Evolutionary conservation across 2,329 filamentous ascomycete genomes (phyloP), one percentile per base, ranked within the genome.

Genomic region (Aspergillus sp.): DNA sequence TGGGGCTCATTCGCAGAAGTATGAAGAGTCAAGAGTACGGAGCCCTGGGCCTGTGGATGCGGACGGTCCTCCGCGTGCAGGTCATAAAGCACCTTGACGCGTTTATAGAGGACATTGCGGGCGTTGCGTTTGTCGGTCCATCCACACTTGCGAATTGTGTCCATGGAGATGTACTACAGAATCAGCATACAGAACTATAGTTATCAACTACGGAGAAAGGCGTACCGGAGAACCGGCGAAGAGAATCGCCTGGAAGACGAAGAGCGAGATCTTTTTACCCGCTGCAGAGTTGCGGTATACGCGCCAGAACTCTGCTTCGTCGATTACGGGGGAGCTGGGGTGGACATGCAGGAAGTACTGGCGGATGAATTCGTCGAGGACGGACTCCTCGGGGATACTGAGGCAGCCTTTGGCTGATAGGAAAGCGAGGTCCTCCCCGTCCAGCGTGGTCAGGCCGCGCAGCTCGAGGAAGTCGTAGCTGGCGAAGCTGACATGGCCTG

Each of bases 281-380:
- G 30, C 41, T 7, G 1, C 49, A 5, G 39, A 37, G 7, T 58
- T 48, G 11, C 51, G 27, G 51, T 64, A 65, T 2, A 61, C 48
- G 11, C 59, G 53, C 80, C 80, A 82, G 55, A 81, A 80, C 41
- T 79, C 73, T 0, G 77, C 77, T 63, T 83, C 71, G 30, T 74
- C 65, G 3, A 73, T 30, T 5, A 73, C 57, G 2, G 71, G 71
- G 15, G 71, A 56, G 24, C 60, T 59, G 2, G 70, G 70, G 51
- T 74, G 71, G 4, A 73, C 61, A 15, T 67, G 64, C 22, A 66
- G 61, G 50, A 74, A 73, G 33, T 72, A 74, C 15, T 66, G 61
- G 1, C 77, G 74, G 4, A 83, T 71, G 57, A 83, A 81, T 50
- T 80, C 78, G 51, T 81, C 76, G 0, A 82, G 67, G 1, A 79